phyloP scores from a whole-genome alignment of 192 early-diverging fungal species.

The Coemansia asiatica region DNA sequence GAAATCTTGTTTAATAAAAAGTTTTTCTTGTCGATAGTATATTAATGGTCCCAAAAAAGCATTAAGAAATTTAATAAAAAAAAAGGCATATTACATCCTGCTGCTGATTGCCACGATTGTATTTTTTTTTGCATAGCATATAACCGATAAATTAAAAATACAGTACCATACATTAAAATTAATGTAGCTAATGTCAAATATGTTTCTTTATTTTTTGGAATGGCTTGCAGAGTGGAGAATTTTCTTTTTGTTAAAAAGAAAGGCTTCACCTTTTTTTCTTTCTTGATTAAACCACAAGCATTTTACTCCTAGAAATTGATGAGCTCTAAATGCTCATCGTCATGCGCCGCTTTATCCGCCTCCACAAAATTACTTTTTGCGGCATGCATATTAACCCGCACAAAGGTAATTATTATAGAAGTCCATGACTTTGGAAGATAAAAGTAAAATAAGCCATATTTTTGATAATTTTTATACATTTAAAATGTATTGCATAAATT shows the following conservation, averaged over 20 bases:
- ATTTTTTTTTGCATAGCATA: not conserved
- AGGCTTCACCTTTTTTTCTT: not conserved
- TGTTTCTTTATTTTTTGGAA: not conserved
- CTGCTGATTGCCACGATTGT: slow-evolving; percentile 3
- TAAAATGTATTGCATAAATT: no score
- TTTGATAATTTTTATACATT: not conserved
- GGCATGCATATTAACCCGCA: slow-evolving; percentile 12
- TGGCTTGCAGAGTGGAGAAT: not conserved
- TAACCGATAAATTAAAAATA: not conserved
- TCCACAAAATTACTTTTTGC: not conserved
- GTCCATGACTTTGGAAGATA: not conserved
- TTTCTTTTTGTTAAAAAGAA: not conserved
- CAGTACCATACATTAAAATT: not conserved
- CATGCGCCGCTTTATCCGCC: not conserved
- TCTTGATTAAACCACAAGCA: not conserved
- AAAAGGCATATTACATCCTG: not conserved
- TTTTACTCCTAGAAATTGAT: not conserved
- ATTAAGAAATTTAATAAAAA: not conserved
- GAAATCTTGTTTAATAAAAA: slow-evolving; percentile 2
- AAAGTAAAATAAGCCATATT: not conserved
- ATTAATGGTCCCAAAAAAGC: no score
- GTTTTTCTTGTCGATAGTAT: not conserved
- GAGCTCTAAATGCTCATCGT: not conserved
- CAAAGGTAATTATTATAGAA: not conserved
- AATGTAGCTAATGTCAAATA: not conserved